Conservation (phyloP, 345 rosid species). For the Eucalyptus cloeziana region DNA sequence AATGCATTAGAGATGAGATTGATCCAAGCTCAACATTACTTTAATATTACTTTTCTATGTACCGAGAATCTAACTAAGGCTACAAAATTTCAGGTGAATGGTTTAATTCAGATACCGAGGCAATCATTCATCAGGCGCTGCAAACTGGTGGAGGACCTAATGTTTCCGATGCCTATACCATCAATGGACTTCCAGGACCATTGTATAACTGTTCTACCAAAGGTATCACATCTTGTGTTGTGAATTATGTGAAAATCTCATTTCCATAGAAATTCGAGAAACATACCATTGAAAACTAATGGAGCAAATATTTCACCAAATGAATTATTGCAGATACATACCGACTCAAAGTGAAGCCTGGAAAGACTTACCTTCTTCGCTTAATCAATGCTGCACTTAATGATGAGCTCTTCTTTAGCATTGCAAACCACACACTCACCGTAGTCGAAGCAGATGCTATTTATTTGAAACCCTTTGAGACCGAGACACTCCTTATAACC, state of each 20-base stretch:
- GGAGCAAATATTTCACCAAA: not conserved
- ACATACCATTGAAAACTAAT: not conserved
- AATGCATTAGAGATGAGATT: not conserved
- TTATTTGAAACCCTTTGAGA: conserved; percentile 25
- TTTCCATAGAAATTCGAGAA: not conserved
- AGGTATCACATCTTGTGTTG: conserved; percentile 9
- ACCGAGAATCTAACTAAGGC: not conserved
- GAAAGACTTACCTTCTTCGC: conserved; percentile 30
- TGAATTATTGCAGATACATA: conserved; percentile 15
- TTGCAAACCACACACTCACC: conserved; percentile 34
- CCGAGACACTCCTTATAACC: conserved; percentile 21
- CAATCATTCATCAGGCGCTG: conserved; percentile 52
- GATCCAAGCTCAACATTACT: not conserved
- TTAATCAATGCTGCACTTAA: conserved; percentile 43
- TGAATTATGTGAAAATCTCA: not conserved
- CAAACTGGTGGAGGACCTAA: conserved; percentile 74
- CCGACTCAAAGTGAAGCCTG: conserved; percentile 33
- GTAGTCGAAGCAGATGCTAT: conserved; percentile 32
- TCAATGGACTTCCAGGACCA: conserved; percentile 73
- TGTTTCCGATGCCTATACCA: conserved; percentile 75
- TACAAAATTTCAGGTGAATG: conserved; percentile 50
- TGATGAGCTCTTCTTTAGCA: conserved; percentile 44
- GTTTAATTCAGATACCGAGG: conserved; percentile 67
- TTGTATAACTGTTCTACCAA: conserved; percentile 69
- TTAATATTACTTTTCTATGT: not conserved